Conservation (phyloP, 176 grass and related monocot species). For the Thalia dealbata region DNA sequence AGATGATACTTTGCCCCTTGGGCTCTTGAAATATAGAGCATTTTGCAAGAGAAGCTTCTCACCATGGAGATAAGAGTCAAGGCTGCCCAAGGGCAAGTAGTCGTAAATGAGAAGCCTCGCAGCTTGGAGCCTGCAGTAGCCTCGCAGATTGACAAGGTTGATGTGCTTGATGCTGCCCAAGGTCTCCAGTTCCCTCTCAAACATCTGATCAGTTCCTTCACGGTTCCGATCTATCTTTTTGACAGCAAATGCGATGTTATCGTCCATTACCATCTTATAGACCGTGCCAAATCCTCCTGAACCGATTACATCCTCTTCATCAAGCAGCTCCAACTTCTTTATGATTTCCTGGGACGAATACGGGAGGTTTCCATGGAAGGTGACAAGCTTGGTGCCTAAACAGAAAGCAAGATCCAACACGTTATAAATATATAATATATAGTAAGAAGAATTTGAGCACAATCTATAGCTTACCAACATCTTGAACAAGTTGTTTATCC, state of each 20-base stretch:
- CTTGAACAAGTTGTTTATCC: conserved; percentile 51
- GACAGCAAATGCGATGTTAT: conserved; percentile 58
- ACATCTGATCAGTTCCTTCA: conserved; percentile 36
- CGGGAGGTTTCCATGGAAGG: conserved; percentile 86
- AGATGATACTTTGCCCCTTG: not conserved
- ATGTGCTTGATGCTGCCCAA: conserved; percentile 91
- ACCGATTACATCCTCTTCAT: conserved; percentile 76
- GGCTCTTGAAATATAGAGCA: not conserved
- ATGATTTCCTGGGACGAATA: conserved; percentile 87
- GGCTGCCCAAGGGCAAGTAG: conserved; percentile 66
- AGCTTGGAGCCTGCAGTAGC: conserved; percentile 51
- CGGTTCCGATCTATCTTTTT: conserved; percentile 73
- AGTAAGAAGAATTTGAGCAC: not conserved
- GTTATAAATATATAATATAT: not conserved
- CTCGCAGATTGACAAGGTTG: conserved; percentile 85
- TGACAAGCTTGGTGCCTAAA: conserved; percentile 83
- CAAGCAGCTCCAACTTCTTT: conserved; percentile 66
- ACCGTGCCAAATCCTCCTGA: conserved; percentile 85
- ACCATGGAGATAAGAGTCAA: conserved; percentile 83
- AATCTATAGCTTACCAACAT: conserved; percentile 29
- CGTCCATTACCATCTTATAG: conserved; percentile 95
- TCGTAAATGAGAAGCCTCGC: conserved; percentile 85
- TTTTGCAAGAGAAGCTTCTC: not conserved
- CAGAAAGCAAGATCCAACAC: not conserved
- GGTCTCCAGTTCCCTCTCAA: conserved; percentile 90